Conservation (phyloP, 495 filamentous ascomycete species). For the Aspergillus carlsbadensis region DNA sequence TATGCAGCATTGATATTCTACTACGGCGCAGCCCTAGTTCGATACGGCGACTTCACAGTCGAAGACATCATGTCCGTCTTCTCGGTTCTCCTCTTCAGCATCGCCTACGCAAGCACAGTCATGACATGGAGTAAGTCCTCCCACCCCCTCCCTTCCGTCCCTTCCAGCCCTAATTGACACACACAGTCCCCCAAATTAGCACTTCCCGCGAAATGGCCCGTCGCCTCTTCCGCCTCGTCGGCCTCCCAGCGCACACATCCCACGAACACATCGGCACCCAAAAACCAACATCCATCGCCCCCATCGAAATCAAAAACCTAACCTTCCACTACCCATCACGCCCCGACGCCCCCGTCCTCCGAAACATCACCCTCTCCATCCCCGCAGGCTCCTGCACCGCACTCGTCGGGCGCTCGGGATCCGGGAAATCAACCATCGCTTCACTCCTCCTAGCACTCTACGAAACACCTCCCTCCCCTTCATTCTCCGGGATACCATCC, state of each 20-base stretch:
- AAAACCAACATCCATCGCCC: conserved; percentile 50
- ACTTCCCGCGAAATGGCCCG: conserved; percentile 69
- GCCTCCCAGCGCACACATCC: conserved; percentile 48
- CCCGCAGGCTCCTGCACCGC: conserved; percentile 61
- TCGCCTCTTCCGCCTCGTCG: conserved; percentile 69
- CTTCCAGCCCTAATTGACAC: neutral
- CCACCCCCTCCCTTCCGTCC: neutral
- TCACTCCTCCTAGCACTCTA: conserved; percentile 72
- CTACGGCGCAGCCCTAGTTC: conserved; percentile 68
- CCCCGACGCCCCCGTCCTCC: conserved; percentile 52
- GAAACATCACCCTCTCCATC: conserved; percentile 60
- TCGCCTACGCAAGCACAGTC: conserved; percentile 68
- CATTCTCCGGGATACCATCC: neutral
- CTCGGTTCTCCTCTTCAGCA: conserved; percentile 78
- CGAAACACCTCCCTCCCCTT: conserved; percentile 30
- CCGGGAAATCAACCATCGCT: conserved; percentile 85
- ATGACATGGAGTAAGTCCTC: conserved; percentile 55
- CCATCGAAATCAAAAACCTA: conserved; percentile 59
- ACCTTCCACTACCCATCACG: conserved; percentile 69
- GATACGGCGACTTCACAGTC: conserved; percentile 42
- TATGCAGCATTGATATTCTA: conserved; percentile 75
- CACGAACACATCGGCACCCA: conserved; percentile 59
- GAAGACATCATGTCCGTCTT: conserved; percentile 69
- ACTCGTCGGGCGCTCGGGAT: conserved; percentile 80
- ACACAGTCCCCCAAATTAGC: conserved; percentile 71